Base-by-base conservation (phyloP, 2,329 filamentous ascomycete genomes). In the Xylariaceae sp. region DNA sequence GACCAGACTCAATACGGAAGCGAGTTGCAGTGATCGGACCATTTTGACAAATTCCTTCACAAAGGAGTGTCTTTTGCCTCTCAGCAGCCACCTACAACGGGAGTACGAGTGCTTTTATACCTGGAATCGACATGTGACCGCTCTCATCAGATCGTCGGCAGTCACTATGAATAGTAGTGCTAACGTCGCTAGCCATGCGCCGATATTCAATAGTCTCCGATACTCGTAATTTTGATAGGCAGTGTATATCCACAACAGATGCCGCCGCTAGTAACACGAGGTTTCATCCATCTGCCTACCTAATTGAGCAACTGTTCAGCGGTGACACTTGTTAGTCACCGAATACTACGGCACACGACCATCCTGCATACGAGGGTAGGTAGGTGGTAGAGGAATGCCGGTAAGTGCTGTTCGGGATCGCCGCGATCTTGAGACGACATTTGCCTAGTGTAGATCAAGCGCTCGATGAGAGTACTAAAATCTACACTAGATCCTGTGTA, bases 141-240 rank as follows among this genome's bases (percentile, higher is more conserved):
- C 15, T 37, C 18, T 39, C 16, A 19, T 41, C 34, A 36, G 36
- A 18, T 49, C 46, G 49, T 49, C 18, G 21, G 36, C 32, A 1
- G 29, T 30, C 37, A 47, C n/a, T 34, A 18, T 44, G 13, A 26
- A 49, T 9, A 32, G 22, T 19, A 18, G 18, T 48, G 49, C 49
- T 55, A 47, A 48, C n/a, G n/a, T n/a, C 49, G 53, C 53, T 50
- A 56, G 49, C 47, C 21, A 16, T 37, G 9, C n/a, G 4, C n/a
- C n/a, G n/a, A n/a, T n/a, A n/a, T n/a, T n/a, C n/a, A n/a, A n/a
- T n/a, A n/a, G n/a, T n/a, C n/a, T n/a, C n/a, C n/a, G n/a, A n/a
- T n/a, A n/a, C n/a, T n/a, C n/a, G n/a, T n/a, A n/a, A n/a, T n/a
- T n/a, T n/a, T n/a, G n/a, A n/a, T n/a, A n/a, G n/a, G n/a, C n/a